phyloP scores from a whole-genome alignment of 2,329 filamentous ascomycete genomes.

The Sarocladiaceae sp. region DNA sequence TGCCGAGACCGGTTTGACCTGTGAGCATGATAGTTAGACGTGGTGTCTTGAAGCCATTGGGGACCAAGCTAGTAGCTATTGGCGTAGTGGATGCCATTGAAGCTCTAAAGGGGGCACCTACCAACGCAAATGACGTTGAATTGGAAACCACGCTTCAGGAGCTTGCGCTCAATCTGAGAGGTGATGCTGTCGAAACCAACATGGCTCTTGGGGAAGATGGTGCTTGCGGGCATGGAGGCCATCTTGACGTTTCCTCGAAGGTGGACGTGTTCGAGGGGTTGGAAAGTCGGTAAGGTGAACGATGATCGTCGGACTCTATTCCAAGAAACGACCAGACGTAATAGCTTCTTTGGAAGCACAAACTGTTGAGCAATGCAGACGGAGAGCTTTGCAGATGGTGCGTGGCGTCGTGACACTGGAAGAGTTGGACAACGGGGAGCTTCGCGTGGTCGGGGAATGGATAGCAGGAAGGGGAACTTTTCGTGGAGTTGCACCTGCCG shows the following conservation, averaged over 20 bases:
- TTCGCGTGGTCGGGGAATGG: slow-evolving; percentile 5
- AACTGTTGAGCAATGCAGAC: slow-evolving; percentile 1
- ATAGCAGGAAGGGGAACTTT: slow-evolving; percentile 32
- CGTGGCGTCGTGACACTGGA: slow-evolving; percentile 3
- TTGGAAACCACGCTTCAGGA: slow-evolving; percentile 98
- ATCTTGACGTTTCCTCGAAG: slow-evolving; percentile 32
- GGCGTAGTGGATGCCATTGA: slow-evolving; percentile 10
- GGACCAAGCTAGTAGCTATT: not conserved
- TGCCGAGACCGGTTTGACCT: slow-evolving; percentile 98
- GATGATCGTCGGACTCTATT: slow-evolving; percentile 10
- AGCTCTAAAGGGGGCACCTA: slow-evolving; percentile 47
- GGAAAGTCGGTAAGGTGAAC: slow-evolving; percentile 22
- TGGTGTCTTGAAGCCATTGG: slow-evolving; percentile 1
- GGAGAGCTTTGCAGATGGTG: slow-evolving; percentile 6
- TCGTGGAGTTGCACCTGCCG: slow-evolving; percentile 31
- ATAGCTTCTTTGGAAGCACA: not conserved
- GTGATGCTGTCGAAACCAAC: slow-evolving; percentile 99
- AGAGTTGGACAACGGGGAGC: not conserved
- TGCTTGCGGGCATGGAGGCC: slow-evolving; percentile 62
- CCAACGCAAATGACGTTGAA: slow-evolving; percentile 99
- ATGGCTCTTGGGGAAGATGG: slow-evolving; percentile 90
- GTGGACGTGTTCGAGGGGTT: not conserved
- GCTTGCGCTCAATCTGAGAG: slow-evolving; percentile 98
- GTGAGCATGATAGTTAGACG: slow-evolving; percentile 15
- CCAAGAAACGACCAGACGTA: slow-evolving; percentile 14